These are phyloP conservation scores for Phlegmacium glaucopus DNA, from an alignment of 768 basidiomycete species.

Conservation along the genomic window DNA sequence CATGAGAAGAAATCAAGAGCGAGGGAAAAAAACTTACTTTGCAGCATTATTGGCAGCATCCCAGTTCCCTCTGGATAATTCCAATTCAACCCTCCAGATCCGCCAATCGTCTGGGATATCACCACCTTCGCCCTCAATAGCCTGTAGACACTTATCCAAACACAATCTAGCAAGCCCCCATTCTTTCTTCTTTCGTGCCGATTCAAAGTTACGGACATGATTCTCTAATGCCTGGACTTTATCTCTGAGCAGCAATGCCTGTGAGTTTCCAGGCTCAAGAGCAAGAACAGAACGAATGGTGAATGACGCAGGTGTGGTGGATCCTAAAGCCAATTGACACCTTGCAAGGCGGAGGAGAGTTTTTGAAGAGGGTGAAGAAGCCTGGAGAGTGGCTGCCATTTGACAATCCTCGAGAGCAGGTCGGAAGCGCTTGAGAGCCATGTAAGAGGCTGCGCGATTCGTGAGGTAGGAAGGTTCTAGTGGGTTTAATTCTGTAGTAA, in stretches of 20 bases:
- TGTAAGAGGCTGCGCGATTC: slow-evolving; percentile 84
- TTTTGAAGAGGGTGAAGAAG: slow-evolving; percentile 60
- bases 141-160: slow-evolving; percentile 71
- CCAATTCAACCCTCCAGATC: slow-evolving; percentile 73
- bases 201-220: slow-evolving; percentile 63
- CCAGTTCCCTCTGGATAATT: slow-evolving; percentile 66
- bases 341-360: slow-evolving; percentile 80
- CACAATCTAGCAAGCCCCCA: slow-evolving; percentile 81
- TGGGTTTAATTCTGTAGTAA: slow-evolving; percentile 49
- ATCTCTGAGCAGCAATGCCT: slow-evolving; percentile 57
- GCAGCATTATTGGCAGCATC: slow-evolving; percentile 73
- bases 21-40: slow-evolving; percentile 46
- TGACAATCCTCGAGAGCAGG: slow-evolving; percentile 79
- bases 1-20: not conserved
- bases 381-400: slow-evolving; percentile 63
- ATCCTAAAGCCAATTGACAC: slow-evolving; percentile 80
- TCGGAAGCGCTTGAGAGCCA: slow-evolving; percentile 76
- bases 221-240: slow-evolving; percentile 59
- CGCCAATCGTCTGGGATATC: slow-evolving; percentile 81
- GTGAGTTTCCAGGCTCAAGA: slow-evolving; percentile 58
- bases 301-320: slow-evolving; percentile 61
- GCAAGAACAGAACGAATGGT: slow-evolving; percentile 59
- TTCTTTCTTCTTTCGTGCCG: slow-evolving; percentile 53
- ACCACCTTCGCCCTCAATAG: slow-evolving; percentile 71
- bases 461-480: slow-evolving; percentile 75